Base-by-base conservation (phyloP, 768 basidiomycete genomes). In the Tricholoma furcatifolium region DNA sequence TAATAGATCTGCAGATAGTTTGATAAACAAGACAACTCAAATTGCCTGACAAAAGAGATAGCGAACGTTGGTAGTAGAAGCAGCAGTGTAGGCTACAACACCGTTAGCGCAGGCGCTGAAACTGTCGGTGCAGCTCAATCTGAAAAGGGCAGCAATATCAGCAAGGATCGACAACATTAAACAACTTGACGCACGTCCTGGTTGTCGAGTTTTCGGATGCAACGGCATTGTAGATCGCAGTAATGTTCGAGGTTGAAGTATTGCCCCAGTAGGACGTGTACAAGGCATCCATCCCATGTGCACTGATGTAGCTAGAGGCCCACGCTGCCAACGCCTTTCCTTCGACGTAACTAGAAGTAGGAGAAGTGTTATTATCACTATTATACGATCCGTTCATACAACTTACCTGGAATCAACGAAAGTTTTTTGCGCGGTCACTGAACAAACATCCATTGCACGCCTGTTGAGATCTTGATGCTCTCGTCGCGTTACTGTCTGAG, bases 41-140 rank as follows among this genome's bases (percentile, higher is more conserved):
- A 4, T 6, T 6, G 1, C 3, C 12, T 27, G 10, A 30, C 7
- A 27, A 7, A 7, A 27, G 27, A 27, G 27, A 4, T 24, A 9
- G 8, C 67, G 36, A 38, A 74, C 72, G 63, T 77, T 74, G 53
- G 74, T 77, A n/a, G 75, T 71, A n/a, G 74, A 49, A 40, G 67
- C 72, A 51, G 71, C 61, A 20, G 75, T 77, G 67, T 79, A 78
- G 4, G 75, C 76, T 49, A 78, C 74, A 47, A 76, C 72, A 57
- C 73, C 73, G 44, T 63, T 58, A 23, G 45, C 50, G 65, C 75
- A 76, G 18, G 59, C 72, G 35, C 65, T 64, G 51, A 65, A 70
- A n/a, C 64, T 54, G 58, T 78, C 78, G 24, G 56, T 56, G 62
- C 77, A 79, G 65, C 64, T 72, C 53, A 79, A 61, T n/a, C 73